Evolutionary conservation across 2,329 filamentous ascomycete species (phyloP).

Genomic region (Talaromyces sp.): DNA sequence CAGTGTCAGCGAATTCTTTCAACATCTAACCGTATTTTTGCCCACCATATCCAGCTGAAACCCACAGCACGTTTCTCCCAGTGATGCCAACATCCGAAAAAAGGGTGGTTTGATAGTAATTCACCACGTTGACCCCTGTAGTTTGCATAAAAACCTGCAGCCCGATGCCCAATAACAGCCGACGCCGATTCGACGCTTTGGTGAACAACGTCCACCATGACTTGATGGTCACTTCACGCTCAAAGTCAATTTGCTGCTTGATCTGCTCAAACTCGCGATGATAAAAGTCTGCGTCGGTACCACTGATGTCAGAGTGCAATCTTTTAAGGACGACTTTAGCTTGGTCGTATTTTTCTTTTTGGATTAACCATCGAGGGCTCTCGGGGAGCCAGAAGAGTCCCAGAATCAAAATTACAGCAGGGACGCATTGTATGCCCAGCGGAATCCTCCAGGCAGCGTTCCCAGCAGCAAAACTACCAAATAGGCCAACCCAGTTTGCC

Average conservation of each 20-base stretch:
- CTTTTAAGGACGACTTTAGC: slow-evolving; percentile 15
- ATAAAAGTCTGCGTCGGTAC: slow-evolving; percentile 16
- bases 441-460: slow-evolving; percentile 57
- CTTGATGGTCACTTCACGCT: slow-evolving; percentile 13
- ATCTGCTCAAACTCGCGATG: slow-evolving; percentile 24
- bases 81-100: slow-evolving; percentile 1
- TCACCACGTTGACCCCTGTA: slow-evolving; percentile 25
- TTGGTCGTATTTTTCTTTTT: slow-evolving; percentile 38
- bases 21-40: neutral
- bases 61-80: neutral
- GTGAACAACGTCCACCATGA: slow-evolving; percentile 22
- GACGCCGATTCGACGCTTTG: slow-evolving; percentile 19
- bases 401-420: slow-evolving; percentile 47
- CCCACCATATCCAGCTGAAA: neutral
- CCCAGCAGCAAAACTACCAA: slow-evolving; percentile 54
- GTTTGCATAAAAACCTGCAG: slow-evolving; percentile 26
- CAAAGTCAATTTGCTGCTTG: slow-evolving; percentile 21
- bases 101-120: slow-evolving; percentile 1
- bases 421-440: slow-evolving; percentile 58
- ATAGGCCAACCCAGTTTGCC: slow-evolving; percentile 61
- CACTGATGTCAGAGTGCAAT: slow-evolving; percentile 19
- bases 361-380: slow-evolving; percentile 61
- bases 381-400: slow-evolving; percentile 56
- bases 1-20: neutral
- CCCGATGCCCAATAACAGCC: slow-evolving; percentile 22